A percentile compares a stretch with the other conserved stretches of the same genome.
Evolutionary conservation across 192 early-diverging fungal species (phyloP).

Genomic region (Podila clonocystis): DNA sequence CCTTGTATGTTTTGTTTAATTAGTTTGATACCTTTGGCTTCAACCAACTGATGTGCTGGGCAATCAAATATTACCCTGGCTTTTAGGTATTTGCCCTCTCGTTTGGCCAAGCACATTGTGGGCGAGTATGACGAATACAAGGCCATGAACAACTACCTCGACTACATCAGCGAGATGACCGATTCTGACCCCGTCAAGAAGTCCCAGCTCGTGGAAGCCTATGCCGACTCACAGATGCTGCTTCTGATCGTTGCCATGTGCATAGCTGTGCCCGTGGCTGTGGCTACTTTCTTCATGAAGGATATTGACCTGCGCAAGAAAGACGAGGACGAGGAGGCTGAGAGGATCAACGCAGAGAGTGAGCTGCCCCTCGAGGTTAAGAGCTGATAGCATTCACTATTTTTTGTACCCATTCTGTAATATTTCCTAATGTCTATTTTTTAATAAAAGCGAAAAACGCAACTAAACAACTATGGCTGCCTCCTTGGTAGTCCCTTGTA

Average conservation of each 20-base stretch:
- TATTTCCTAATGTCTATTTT: no score
- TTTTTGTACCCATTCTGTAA: no score
- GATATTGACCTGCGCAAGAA: conserved; percentile 9
- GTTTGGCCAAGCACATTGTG: conserved; percentile 25
- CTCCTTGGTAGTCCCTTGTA: no score
- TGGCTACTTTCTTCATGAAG: conserved; percentile 11
- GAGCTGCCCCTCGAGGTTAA: no score
- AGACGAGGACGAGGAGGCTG: not conserved
- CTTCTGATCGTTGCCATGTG: conserved; percentile 18
- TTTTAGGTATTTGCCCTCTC: conserved; percentile 12
- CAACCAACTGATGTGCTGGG: not conserved
- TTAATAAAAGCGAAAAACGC: no score
- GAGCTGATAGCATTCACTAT: no score
- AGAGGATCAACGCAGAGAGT: no score
- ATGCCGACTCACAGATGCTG: conserved; percentile 27
- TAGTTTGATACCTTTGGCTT: not conserved
- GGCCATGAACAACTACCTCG: conserved; percentile 21
- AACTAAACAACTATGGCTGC: no score
- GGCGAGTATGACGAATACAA: conserved; percentile 12
- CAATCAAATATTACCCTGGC: not conserved
- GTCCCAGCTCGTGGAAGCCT: conserved; percentile 13
- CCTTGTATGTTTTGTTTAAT: not conserved
- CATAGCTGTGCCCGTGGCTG: conserved; percentile 6
- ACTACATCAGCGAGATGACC: conserved; percentile 1
- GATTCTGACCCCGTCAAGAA: conserved; percentile 1